Base-by-base conservation (phyloP, 495 filamentous ascomycete species). In the Tuber melanosporum region DNA sequence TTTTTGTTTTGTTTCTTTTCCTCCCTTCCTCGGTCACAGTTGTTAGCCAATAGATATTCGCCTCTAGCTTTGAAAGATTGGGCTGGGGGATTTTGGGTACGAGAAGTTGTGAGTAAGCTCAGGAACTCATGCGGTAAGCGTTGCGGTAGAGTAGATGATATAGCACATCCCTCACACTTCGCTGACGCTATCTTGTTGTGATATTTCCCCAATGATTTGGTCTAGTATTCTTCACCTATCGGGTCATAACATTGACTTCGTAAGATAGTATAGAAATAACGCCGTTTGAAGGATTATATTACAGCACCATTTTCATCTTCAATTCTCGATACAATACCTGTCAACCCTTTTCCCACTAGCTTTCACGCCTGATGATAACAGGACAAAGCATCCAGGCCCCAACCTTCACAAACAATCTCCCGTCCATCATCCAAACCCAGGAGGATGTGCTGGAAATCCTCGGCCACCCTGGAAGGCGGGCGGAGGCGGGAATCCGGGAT, bases 391-490 rank as follows among this genome's bases (percentile, higher is more conserved):
- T 14, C 26, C 57, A 66, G 3, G 17, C 32, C 26, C 57, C 26
- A 66, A 66, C 26, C 17, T 36, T 66, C 75, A 32, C 62, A 20
- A 69, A 75, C 41, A 74, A 71, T 10, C 22, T 39, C 32, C 89
- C 88, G 93, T 86, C 92, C 86, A 66, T 78, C 93, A 89, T 72
- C 89, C 90, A 78, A 94, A 95, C 39, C 93, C 93, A n/a, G 91
- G 88, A 71, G 88, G 87, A 45, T 86, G 85, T 49, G 90, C 88
- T 75, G 91, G 91, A 84, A 90, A 92, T 71, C 92, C 92, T 77
- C 91, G 88, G 73, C 91, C 91, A 81, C 88, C 88, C 84, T 91
- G 89, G 84, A 92, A 92, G 39, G 90, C 91, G 57, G 90, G 89
- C 49, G 92, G 91, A 72, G 93, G 90, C 79, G 90, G 90, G 86